Evolutionary conservation across 805 yeast genomes (phyloP), one percentile per base, ranked within the genome.

Genomic region (Pichia ethanolica): DNA sequence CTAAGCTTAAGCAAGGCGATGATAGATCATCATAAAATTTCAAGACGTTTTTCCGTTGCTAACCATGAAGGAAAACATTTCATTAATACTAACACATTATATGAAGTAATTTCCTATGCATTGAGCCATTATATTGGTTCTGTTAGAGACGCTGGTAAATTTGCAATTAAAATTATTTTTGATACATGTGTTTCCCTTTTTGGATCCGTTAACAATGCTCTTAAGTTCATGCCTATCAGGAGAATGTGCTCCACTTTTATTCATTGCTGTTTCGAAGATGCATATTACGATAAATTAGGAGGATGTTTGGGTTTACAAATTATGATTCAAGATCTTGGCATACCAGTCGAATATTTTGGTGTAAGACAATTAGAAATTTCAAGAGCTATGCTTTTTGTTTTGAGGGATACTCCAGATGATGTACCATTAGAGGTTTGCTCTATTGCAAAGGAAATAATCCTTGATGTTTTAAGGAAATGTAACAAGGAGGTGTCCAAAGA

Each of bases 211-310:
- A 86, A 81, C 20, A 77, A 79, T 42, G 83, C 88, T 1, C 72
- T 84, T 51, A 76, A 79, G 47, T 85, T 87, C 48, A 88, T 96
- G 1, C 74, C 89, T 36, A 77, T 89, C 55, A 77, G 93, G 51
- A 75, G 83, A 7, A 71, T 91, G 71, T 82, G 87, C 56, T 83
- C 88, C 45, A 83, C 83, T 47, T 85, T 95, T 59, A 82, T 93
- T 41, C 99, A 95, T 61, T 78, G 88, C 42, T 90, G 98, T 67
- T 93, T 86, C 62, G 95, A 87, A 53, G 96, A 88, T 64, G 83
- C 81, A 35, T 91, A 86, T 67, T 87, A 86, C 63, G 76, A 82
- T 35, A 93, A 93, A 57, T 73, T 87, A 8, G 97, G 97, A 7
- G 97, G 98, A 38, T 82, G 91, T 37, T 61, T 86, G 30, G 98